Evolutionary conservation across 2,329 filamentous ascomycete species (phyloP).

Genomic region (Amphichorda felina): DNA sequence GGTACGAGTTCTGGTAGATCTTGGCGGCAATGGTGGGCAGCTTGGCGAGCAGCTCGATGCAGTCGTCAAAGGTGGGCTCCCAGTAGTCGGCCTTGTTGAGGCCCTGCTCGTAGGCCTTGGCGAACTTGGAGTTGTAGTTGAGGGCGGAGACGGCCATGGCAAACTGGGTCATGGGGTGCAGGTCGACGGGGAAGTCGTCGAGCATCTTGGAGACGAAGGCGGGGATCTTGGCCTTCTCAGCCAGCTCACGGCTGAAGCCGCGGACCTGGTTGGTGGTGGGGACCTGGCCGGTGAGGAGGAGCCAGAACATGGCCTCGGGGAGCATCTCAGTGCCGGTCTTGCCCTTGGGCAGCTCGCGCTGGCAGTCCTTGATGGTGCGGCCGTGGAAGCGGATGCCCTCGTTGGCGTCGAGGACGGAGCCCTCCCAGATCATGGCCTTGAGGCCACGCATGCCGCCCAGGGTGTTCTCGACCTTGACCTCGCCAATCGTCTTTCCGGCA

Average conservation of each 20-base stretch:
- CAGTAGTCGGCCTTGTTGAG: slow-evolving; percentile 96
- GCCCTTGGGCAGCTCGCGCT: slow-evolving; percentile 85
- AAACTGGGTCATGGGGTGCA: slow-evolving; percentile 98
- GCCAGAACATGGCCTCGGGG: slow-evolving; percentile 99
- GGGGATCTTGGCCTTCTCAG: slow-evolving; percentile 74
- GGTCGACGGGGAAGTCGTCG: slow-evolving; percentile 74
- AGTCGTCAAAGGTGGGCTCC: slow-evolving; percentile 96
- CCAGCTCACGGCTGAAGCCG: slow-evolving; percentile 71
- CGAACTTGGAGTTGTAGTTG: slow-evolving; percentile 89
- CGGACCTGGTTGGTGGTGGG: slow-evolving; percentile 76
- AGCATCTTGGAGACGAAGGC: slow-evolving; percentile 78
- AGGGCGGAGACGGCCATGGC: slow-evolving; percentile 91
- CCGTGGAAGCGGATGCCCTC: slow-evolving; percentile 98
- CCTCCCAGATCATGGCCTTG: slow-evolving; percentile 98
- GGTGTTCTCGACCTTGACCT: slow-evolving; percentile 88
- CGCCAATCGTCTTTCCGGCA: slow-evolving; percentile 70
- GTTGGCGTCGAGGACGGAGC: slow-evolving; percentile 89
- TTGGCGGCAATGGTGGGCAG: slow-evolving; percentile 93
- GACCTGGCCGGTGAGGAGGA: slow-evolving; percentile 85
- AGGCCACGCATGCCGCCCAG: slow-evolving; percentile 95
- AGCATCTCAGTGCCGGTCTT: slow-evolving; percentile 91
- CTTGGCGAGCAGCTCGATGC: slow-evolving; percentile 87
- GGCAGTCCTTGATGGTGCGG: slow-evolving; percentile 96
- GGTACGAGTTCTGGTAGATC: slow-evolving; percentile 89
- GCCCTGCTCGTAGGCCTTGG: slow-evolving; percentile 82